Base-by-base conservation (phyloP, 2,329 filamentous ascomycete genomes). In the Thelonectria discophora region DNA sequence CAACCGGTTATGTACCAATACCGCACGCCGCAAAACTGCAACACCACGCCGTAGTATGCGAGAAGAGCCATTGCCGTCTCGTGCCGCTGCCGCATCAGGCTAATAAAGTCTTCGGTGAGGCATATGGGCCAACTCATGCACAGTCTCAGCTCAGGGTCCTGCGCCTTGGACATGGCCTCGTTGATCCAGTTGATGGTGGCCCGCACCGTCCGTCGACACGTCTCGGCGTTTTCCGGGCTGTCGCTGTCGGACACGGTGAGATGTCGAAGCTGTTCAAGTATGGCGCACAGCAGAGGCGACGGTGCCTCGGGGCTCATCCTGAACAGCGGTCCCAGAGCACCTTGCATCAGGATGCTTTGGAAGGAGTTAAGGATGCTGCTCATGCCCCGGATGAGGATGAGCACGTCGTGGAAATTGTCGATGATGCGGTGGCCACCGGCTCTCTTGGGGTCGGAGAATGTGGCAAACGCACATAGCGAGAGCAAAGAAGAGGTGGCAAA, bases 101-200 rank as follows among this genome's bases (percentile, higher is more conserved):
- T 18, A 12, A 27, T 42, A 15, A 27, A 42, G 7, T 42, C 49
- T 20, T 52, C 49, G 4, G 49, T 27, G 15, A 52, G 15, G 12
- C 49, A 52, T 6, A 52, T 52, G 5, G 49, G 49, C 18, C 34
- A 52, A 12, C 32, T 52, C 18, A 52, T 12, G n/a, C 17, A 52
- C 17, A 52, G 5, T n/a, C 49, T 20, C 5, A 52, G 18, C 18
- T 40, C 49, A 2, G 49, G 49, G 10, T 24, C 34, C 27, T 42
- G 18, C 4, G 49, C 21, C 10, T 12, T 21, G 1, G 18, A 11
- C 8, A 52, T 12, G 5, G 37, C 18, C 13, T 24, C 17, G 18
- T 42, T n/a, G 3, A 52, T 52, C 49, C 49, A 52, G 5, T 8
- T 10, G 18, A 27, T 27, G 10, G 49, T 40, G 4, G 20, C 3